Conservation (phyloP, 305 asterid species). For the Rubia peregrina region DNA sequence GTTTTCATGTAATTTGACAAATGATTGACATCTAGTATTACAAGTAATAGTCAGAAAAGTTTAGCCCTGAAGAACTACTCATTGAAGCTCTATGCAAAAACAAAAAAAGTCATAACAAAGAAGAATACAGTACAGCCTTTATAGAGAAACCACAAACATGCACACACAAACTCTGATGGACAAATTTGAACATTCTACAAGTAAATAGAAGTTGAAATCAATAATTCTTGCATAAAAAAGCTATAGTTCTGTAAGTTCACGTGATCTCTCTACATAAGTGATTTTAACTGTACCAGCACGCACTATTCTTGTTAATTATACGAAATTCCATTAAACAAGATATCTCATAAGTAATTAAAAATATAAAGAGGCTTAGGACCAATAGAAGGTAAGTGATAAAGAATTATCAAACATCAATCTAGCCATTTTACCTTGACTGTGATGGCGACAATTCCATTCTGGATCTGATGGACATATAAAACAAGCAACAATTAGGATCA, state of each 20-base stretch:
- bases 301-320: not conserved
- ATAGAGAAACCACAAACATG: not conserved
- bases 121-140: too few species aligned
- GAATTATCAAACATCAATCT: not conserved
- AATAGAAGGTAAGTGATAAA: not conserved
- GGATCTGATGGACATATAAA: slow-evolving; percentile 42
- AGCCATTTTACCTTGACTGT: slow-evolving; percentile 56
- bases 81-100: not conserved
- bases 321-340: not conserved
- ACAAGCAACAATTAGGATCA: slow-evolving; percentile 17
- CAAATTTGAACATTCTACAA: not conserved
- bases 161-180: not conserved
- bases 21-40: not conserved
- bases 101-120: not conserved
- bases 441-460: slow-evolving; percentile 68
- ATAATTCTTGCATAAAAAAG: not conserved
- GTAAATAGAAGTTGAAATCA: not conserved
- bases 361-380: not conserved
- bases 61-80: not conserved
- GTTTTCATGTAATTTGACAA: not conserved
- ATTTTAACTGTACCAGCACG: not conserved
- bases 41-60: not conserved
- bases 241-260: not conserved
- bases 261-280: not conserved
- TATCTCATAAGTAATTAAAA: not conserved